These are phyloP conservation scores for Lolium multiflorum DNA, from an alignment of 176 grass and related monocot genomes.

Conservation along the genomic window DNA sequence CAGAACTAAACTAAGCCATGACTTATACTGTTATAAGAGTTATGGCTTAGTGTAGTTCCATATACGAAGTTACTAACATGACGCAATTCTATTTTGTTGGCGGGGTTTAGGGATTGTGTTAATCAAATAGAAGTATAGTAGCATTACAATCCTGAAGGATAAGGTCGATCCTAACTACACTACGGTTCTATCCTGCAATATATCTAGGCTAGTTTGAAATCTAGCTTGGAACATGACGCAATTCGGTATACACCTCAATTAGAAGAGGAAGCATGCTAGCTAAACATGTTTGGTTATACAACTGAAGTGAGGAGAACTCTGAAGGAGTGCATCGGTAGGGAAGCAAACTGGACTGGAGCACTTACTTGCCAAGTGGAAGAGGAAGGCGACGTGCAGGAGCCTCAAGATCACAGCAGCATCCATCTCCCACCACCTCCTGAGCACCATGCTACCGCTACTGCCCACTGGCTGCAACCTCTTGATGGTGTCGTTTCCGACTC, in stretches of 20 bases:
- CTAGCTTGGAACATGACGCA: not conserved
- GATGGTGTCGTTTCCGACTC: not conserved
- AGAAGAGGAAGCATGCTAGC: not conserved
- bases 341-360: not conserved
- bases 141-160: no score
- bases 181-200: no score
- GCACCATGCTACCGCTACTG: conserved; percentile 18
- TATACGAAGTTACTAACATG: not conserved
- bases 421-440: conserved; percentile 13
- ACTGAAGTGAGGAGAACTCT: not conserved
- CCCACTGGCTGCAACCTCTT: not conserved
- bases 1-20: not conserved
- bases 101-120: no score
- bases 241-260: not conserved
- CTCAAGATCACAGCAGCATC: not conserved
- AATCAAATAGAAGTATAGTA: no score
- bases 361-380: conserved; percentile 58
- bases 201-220: no score
- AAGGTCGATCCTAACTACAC: no score
- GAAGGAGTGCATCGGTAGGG: not conserved
- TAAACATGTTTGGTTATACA: not conserved
- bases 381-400: conserved; percentile 24
- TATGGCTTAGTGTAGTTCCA: not conserved
- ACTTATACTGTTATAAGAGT: no score
- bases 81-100: no score